These are phyloP conservation scores for Diphasiastrum complanatum DNA, from an alignment of 83 land plant species.

Conservation along the genomic window DNA sequence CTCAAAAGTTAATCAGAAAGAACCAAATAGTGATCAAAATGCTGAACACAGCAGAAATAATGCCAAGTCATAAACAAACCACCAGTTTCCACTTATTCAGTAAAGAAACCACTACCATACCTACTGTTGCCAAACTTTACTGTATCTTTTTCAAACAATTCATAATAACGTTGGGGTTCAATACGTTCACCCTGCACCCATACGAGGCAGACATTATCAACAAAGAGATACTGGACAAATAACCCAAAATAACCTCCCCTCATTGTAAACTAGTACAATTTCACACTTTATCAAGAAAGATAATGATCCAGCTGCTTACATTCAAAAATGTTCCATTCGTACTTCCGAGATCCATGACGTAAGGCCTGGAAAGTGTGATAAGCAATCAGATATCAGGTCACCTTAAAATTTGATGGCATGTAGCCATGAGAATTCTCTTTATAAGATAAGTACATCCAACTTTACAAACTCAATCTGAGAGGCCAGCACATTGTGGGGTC, in stretches of 20 bases:
- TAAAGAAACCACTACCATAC: too few relatives aligned
- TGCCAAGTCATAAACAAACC: too few relatives aligned
- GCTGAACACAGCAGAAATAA: too few relatives aligned
- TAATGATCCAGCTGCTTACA: slow-evolving; percentile 40
- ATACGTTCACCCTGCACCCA: slow-evolving; percentile 66
- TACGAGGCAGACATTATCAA: slow-evolving; percentile 1
- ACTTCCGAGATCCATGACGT: slow-evolving; percentile 95
- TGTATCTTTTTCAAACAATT: slow-evolving; percentile 85
- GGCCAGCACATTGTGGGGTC: too few relatives aligned
- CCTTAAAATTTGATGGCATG: too few relatives aligned
- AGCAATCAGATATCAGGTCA: too few relatives aligned
- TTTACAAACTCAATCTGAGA: too few relatives aligned
- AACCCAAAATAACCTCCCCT: not conserved
- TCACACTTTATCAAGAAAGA: slow-evolving; percentile 10
- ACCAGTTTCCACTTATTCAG: too few relatives aligned
- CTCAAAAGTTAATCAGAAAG: too few relatives aligned
- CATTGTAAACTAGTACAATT: not conserved
- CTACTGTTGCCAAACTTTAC: slow-evolving; percentile 96
- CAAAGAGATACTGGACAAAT: slow-evolving; percentile 5
- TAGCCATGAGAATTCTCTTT: too few relatives aligned
- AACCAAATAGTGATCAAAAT: too few relatives aligned
- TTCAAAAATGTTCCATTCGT: slow-evolving; percentile 90
- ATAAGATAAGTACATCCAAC: too few relatives aligned
- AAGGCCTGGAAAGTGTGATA: slow-evolving; percentile 53
- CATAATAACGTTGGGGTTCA: slow-evolving; percentile 95